phyloP scores from a whole-genome alignment of 2,329 filamentous ascomycete species.

The Paecilomyces fulvus region DNA sequence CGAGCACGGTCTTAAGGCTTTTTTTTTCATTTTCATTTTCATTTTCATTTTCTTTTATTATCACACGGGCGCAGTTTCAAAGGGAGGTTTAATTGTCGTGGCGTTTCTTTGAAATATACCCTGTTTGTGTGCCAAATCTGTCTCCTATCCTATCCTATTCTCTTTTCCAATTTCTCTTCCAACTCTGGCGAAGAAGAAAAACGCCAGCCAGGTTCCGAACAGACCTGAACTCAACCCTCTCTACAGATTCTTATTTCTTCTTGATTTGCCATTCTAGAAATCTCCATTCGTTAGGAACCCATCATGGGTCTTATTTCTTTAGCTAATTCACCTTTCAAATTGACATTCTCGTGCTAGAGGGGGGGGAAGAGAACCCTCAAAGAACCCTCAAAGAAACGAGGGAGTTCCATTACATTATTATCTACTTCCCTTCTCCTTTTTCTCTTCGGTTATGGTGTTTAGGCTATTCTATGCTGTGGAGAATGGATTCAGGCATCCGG shows the following conservation, averaged over 20 bases:
- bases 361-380: background rate
- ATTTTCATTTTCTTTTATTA: background rate
- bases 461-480: too few relatives aligned
- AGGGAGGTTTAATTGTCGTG: background rate
- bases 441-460: too few relatives aligned
- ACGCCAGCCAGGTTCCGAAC: background rate
- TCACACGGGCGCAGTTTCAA: background rate
- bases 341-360: background rate
- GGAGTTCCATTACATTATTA: background rate
- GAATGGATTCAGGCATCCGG: too few relatives aligned
- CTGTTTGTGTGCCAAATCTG: background rate
- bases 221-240: background rate
- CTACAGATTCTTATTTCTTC: background rate
- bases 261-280: background rate
- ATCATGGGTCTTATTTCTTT: background rate
- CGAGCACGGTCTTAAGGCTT: background rate
- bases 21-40: background rate
- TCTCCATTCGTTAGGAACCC: background rate
- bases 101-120: conserved; percentile 1
- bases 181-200: background rate
- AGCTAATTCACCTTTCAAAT: background rate
- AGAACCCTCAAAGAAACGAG: background rate
- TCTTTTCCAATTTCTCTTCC: background rate
- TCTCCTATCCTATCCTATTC: background rate
- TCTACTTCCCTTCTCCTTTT: background rate